Percentiles rank a stretch among this genome's conserved stretches.
These are phyloP conservation scores for Coniochaeta hoffmannii DNA, from an alignment of 2,329 filamentous ascomycete genomes.

Conservation along the genomic window DNA sequence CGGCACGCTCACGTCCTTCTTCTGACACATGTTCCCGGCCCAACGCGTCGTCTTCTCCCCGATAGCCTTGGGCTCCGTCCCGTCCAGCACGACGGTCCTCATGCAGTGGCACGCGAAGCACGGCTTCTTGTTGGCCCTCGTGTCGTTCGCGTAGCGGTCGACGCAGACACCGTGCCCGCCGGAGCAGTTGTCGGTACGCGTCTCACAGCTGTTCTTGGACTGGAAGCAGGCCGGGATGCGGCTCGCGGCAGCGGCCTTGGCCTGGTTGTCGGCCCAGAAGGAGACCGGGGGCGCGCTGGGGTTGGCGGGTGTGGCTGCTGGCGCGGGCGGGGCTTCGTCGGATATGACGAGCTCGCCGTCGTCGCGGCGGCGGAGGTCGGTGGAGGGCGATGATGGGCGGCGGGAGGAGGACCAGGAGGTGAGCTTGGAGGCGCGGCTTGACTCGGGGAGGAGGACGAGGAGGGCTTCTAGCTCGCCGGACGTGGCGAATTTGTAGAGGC, in stretches of 20 bases:
- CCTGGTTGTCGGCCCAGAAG: slow-evolving; percentile 17
- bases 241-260: slow-evolving; percentile 26
- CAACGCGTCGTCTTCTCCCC: slow-evolving; percentile 61
- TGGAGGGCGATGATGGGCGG: slow-evolving; percentile 19
- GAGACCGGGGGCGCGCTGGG: slow-evolving; percentile 10
- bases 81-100: slow-evolving; percentile 39
- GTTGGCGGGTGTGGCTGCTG: slow-evolving; percentile 6
- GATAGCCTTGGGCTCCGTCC: slow-evolving; percentile 33
- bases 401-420: slow-evolving; percentile 29
- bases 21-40: slow-evolving; percentile 83
- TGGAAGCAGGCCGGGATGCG: slow-evolving; percentile 67
- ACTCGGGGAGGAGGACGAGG: slow-evolving; percentile 45
- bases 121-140: slow-evolving; percentile 31
- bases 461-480: slow-evolving; percentile 48
- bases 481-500: slow-evolving; percentile 36
- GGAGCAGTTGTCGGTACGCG: slow-evolving; percentile 70
- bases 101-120: slow-evolving; percentile 80
- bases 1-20: slow-evolving; percentile 79
- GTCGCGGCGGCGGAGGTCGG: slow-evolving; percentile 40
- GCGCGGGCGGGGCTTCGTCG: slow-evolving; percentile 13
- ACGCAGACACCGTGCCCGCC: slow-evolving; percentile 72
- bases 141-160: slow-evolving; percentile 49
- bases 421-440: slow-evolving; percentile 27
- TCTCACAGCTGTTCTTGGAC: slow-evolving; percentile 59
- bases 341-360: slow-evolving; percentile 39